A percentile compares a stretch with the other conserved stretches of the same genome.
Conservation (phyloP, 306 rosid genomes). For the Prunus persica region DNA sequence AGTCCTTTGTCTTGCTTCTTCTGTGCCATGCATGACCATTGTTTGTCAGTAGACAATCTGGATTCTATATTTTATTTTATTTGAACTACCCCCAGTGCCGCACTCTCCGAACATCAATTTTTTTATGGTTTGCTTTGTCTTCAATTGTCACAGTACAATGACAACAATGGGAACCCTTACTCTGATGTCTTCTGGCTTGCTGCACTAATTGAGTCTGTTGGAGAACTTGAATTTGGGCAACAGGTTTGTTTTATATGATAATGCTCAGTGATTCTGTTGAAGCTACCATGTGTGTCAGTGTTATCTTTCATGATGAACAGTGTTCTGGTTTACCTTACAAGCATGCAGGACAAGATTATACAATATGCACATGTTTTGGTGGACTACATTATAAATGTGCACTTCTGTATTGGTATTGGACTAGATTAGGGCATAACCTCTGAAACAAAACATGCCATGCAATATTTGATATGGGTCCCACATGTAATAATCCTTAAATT, state of each 20-base stretch:
- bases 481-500: neutral
- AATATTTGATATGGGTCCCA: neutral
- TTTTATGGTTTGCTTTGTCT: neutral
- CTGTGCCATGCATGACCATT: neutral
- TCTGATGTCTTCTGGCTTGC: constrained; percentile 98
- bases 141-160: constrained; percentile 66
- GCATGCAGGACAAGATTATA: neutral
- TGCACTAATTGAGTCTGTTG: constrained; percentile 83
- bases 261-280: neutral
- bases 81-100: neutral
- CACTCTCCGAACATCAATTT: neutral
- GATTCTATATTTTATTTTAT: neutral
- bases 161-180: constrained; percentile 88
- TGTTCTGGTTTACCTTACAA: neutral
- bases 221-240: constrained; percentile 93
- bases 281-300: neutral
- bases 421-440: neutral
- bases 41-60: neutral
- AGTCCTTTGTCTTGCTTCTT: constrained; percentile 4
- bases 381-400: neutral
- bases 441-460: neutral
- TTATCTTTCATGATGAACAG: neutral
- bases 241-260: constrained; percentile 53
- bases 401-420: neutral
- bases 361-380: neutral